Conservation (phyloP, 2,329 filamentous ascomycete species). For the Aspergillus quadricinctus region DNA sequence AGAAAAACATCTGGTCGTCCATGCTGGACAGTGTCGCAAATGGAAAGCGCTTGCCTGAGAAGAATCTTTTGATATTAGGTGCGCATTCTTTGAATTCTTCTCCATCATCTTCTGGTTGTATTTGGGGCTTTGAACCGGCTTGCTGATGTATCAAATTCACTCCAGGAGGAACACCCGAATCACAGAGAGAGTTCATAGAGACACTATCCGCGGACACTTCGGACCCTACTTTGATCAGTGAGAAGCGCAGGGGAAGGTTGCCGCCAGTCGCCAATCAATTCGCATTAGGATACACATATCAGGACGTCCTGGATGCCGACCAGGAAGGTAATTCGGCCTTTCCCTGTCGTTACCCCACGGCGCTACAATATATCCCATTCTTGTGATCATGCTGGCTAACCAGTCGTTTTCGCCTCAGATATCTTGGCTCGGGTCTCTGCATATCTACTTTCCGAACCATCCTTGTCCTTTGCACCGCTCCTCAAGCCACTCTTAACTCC, state of each 20-base stretch:
- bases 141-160: constrained; percentile 16
- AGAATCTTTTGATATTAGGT: constrained; percentile 85
- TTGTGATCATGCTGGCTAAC: constrained; percentile 2
- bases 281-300: constrained; percentile 89
- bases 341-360: background rate
- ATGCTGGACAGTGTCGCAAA: constrained; percentile 89
- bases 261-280: constrained; percentile 88
- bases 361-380: background rate
- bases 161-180: constrained; percentile 73
- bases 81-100: constrained; percentile 25
- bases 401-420: constrained; percentile 49
- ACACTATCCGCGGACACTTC: constrained; percentile 43
- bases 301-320: constrained; percentile 88
- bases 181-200: constrained; percentile 79
- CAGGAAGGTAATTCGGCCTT: constrained; percentile 65
- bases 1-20: constrained; percentile 89
- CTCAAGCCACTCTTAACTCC: constrained; percentile 80
- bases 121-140: constrained; percentile 4
- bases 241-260: constrained; percentile 50
- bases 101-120: constrained; percentile 5
- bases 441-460: constrained; percentile 82
- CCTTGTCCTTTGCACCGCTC: constrained; percentile 74
- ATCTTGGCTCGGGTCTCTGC: constrained; percentile 84
- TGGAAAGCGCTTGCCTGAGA: constrained; percentile 84
- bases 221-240: constrained; percentile 40